Evolutionary conservation across 306 rosid genomes (phyloP).

Genomic region (Astragalus membranaceus): DNA sequence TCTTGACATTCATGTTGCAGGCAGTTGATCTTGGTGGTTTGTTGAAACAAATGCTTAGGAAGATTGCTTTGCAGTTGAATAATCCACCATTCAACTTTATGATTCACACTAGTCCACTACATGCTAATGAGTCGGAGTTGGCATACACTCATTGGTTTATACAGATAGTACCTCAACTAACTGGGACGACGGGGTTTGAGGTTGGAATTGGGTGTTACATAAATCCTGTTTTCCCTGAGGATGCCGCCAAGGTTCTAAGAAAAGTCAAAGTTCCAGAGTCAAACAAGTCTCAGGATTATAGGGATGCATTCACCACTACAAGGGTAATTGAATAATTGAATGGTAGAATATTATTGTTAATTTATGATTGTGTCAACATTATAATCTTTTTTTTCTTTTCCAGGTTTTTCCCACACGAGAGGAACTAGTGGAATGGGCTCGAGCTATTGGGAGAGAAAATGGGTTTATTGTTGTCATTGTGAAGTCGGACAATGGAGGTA

Average conservation of each 20-base stretch:
- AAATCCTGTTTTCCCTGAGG: constrained; percentile 79
- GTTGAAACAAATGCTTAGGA: constrained; percentile 63
- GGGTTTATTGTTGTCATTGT: neutral
- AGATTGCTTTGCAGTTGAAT: constrained; percentile 68
- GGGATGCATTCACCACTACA: constrained; percentile 1
- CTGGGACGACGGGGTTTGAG: constrained; percentile 62
- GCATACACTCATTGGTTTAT: constrained; percentile 66
- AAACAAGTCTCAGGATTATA: neutral
- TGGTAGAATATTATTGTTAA: neutral
- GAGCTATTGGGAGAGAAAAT: constrained; percentile 7
- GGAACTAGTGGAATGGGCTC: neutral
- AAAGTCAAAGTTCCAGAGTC: constrained; percentile 44
- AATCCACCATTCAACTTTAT: constrained; percentile 76
- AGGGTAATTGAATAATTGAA: neutral
- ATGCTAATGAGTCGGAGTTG: constrained; percentile 29
- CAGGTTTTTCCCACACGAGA: neutral
- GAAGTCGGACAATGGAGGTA: constrained; percentile 1
- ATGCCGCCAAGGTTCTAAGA: constrained; percentile 73
- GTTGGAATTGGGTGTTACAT: constrained; percentile 75
- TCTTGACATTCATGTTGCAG: constrained; percentile 36
- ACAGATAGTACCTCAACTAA: constrained; percentile 74
- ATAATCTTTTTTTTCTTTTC: neutral
- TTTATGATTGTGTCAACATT: neutral
- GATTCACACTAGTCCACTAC: constrained; percentile 70
- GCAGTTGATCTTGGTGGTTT: constrained; percentile 74